Evolutionary conservation across 2,329 filamentous ascomycete species (phyloP).

Genomic region (Botryotinia narcissicola): DNA sequence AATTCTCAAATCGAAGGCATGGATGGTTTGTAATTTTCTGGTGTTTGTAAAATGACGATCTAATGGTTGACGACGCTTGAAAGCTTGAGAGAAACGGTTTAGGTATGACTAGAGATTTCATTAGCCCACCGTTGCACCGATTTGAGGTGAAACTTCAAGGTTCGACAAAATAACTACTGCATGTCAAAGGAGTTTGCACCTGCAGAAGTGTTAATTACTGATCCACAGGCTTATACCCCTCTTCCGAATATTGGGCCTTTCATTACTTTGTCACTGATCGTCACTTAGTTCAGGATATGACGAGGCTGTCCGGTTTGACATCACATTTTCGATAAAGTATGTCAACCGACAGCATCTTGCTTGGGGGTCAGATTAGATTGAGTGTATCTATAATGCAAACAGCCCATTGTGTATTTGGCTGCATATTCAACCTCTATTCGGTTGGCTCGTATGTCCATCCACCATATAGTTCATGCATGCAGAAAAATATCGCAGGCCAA

Average conservation of each 20-base stretch:
- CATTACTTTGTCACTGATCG: not conserved
- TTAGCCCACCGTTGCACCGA: not conserved
- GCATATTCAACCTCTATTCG: not conserved
- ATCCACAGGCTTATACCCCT: not conserved
- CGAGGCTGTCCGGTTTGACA: not conserved
- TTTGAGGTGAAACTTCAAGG: not conserved
- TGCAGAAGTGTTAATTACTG: not conserved
- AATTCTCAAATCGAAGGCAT: no score
- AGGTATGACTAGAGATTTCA: not conserved
- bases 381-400: not conserved
- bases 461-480: not conserved
- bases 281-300: not conserved
- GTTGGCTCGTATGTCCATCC: not conserved
- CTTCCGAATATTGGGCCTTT: not conserved
- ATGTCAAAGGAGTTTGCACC: not conserved
- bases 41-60: not conserved
- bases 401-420: not conserved
- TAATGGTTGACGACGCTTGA: not conserved
- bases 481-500: not conserved
- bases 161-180: not conserved
- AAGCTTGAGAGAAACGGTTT: not conserved
- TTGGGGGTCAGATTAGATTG: not conserved
- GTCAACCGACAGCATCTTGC: not conserved
- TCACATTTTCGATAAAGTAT: not conserved
- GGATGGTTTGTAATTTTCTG: not conserved